phyloP scores from a whole-genome alignment of 2,329 filamentous ascomycete genomes.

The Colletotrichum truncatum region DNA sequence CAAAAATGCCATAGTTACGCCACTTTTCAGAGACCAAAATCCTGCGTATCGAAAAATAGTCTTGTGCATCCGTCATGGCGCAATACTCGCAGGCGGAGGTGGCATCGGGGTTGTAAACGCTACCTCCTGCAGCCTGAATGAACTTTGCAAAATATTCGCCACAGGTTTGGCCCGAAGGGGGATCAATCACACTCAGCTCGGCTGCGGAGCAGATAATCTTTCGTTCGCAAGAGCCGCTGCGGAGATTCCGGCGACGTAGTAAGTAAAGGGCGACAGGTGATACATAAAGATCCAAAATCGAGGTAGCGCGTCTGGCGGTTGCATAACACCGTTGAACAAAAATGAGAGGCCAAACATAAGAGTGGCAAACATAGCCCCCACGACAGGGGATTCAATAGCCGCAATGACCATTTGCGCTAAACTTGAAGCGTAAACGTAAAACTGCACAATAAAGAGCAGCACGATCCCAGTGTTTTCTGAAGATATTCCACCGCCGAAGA shows the following conservation, averaged over 20 bases:
- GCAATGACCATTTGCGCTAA: no score
- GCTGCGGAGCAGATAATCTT: conserved; percentile 33
- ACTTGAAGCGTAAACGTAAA: no score
- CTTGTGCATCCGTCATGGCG: conserved; percentile 44
- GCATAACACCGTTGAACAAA: conserved; percentile 62
- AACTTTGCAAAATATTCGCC: conserved; percentile 58
- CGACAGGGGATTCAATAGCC: no score
- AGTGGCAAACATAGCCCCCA: no score
- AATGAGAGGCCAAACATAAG: not conserved
- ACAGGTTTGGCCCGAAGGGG: conserved; percentile 57
- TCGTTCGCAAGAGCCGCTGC: conserved; percentile 34
- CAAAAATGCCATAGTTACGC: conserved; percentile 65
- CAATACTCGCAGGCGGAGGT: conserved; percentile 55
- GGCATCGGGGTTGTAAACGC: conserved; percentile 57
- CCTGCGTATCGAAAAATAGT: conserved; percentile 50
- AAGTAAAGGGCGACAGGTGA: conserved; percentile 73
- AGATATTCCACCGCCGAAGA: no score
- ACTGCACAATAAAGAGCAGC: no score
- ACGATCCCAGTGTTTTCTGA: no score
- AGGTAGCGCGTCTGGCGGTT: conserved; percentile 63
- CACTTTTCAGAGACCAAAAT: conserved; percentile 58
- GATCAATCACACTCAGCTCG: conserved; percentile 62
- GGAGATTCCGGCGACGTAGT: conserved; percentile 71
- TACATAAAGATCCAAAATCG: conserved; percentile 80
- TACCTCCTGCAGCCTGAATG: conserved; percentile 48